Base-by-base conservation (phyloP, 2,329 filamentous ascomycete genomes). In the Microsporum canis region DNA sequence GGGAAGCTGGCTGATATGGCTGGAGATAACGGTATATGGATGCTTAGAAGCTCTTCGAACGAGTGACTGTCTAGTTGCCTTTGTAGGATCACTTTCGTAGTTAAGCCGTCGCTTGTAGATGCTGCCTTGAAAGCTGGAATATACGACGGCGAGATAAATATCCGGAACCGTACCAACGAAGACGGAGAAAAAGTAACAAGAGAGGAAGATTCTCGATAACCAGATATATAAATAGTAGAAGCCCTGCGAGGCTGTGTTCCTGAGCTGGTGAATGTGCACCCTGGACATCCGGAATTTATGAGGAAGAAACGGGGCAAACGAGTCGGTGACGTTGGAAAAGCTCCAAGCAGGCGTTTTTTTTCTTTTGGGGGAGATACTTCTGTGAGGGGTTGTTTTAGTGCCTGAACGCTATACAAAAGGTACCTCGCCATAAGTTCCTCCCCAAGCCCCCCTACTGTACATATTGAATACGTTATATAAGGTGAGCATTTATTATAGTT, bases 261-360 rank as follows among this genome's bases (percentile, higher is more conserved):
- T 51, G 45, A n/a, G 45, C 51, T 55, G 31, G 51, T 34, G 51
- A 36, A 55, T 55, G 10, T n/a, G 51, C 6, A 36, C 31, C 51
- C 51, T 55, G 33, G 51, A 34, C 33, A n/a, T 12, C 31, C 51
- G 51, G 51, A 10, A 55, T 3, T 17, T 36, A 34, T 36, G 5
- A 7, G 51, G 31, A 14, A 34, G 45, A 23, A 31, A 17, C 31
- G 51, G 17, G 10, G 12, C 31, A n/a, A 23, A n/a, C 31, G n/a
- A 55, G 51, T 55, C n/a, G 51, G 31, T 55, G 51, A 55, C 51
- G 51, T 55, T 55, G 51, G 27, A n/a, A 36, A 29, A 34, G 12
- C n/a, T 47, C 10, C 10, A 8, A 34, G 5, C 45, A 6, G 47
- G 47, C 27, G 6, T 27, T 41, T 41, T 41, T 14, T 41, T 43